Evolutionary conservation across 805 yeast species (phyloP).

Genomic region (Metschnikowia sp.): DNA sequence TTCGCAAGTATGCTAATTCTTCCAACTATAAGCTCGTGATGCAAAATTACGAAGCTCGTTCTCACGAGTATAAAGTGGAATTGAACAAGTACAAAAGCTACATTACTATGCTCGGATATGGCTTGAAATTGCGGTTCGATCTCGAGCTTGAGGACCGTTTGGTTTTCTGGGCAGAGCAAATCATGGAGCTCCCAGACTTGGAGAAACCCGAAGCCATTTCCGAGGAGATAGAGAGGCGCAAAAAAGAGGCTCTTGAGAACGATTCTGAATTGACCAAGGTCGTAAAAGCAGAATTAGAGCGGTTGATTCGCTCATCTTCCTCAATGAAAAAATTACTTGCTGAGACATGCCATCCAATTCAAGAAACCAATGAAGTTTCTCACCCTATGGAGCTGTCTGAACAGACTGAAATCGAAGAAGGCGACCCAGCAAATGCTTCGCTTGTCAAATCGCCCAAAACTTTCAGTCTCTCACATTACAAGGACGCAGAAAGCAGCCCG

Average conservation of each 20-base stretch:
- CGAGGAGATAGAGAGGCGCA: slow-evolving; percentile 7
- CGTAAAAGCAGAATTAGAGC: slow-evolving; percentile 32
- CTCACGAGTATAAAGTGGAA: slow-evolving; percentile 44
- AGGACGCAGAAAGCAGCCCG: slow-evolving; percentile 34
- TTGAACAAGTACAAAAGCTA: slow-evolving; percentile 45
- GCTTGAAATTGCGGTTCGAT: slow-evolving; percentile 44
- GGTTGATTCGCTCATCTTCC: slow-evolving; percentile 17
- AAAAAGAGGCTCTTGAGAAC: slow-evolving; percentile 9
- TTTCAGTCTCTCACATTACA: slow-evolving; percentile 34
- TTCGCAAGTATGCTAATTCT: slow-evolving; percentile 24
- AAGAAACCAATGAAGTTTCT: neutral
- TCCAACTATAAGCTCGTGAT: slow-evolving; percentile 36
- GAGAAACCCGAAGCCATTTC: slow-evolving; percentile 9
- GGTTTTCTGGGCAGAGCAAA: slow-evolving; percentile 8
- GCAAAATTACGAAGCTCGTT: slow-evolving; percentile 39
- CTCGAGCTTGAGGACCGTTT: slow-evolving; percentile 31
- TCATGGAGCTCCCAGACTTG: neutral
- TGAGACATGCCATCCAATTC: neutral
- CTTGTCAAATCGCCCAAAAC: slow-evolving; percentile 42
- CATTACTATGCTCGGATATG: slow-evolving; percentile 44
- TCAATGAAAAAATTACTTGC: slow-evolving; percentile 15
- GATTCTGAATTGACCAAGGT: slow-evolving; percentile 32
- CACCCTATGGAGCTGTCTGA: neutral
- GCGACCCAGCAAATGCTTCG: slow-evolving; percentile 15
- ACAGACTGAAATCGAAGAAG: slow-evolving; percentile 8